phyloP scores from a whole-genome alignment of 2,329 filamentous ascomycete species.

The Trichoderma koningiopsis region DNA sequence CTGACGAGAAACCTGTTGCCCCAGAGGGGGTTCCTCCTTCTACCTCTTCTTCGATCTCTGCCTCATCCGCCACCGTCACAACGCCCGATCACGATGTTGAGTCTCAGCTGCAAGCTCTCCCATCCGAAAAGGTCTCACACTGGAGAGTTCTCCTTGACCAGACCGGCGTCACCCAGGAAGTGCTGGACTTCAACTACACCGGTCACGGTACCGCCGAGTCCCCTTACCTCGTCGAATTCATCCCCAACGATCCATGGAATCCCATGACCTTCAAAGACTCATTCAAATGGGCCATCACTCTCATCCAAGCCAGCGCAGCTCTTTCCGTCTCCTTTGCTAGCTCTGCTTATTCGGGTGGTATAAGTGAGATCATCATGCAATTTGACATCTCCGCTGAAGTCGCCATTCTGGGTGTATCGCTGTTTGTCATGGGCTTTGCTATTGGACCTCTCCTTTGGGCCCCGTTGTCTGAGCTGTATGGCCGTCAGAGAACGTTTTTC shows the following conservation, averaged over 20 bases:
- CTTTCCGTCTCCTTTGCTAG: conserved; percentile 71
- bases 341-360: conserved; percentile 65
- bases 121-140: conserved; percentile 43
- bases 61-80: conserved; percentile 34
- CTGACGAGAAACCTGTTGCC: conserved; percentile 13
- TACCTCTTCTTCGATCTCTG: conserved; percentile 29
- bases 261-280: conserved; percentile 59
- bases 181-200: conserved; percentile 57
- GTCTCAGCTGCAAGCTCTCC: conserved; percentile 39
- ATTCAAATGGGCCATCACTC: conserved; percentile 68
- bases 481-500: conserved; percentile 61
- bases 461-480: conserved; percentile 65
- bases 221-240: conserved; percentile 69
- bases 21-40: conserved; percentile 7
- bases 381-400: conserved; percentile 57
- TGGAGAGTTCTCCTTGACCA: conserved; percentile 60
- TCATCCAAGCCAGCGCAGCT: conserved; percentile 65
- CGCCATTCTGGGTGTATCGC: conserved; percentile 62
- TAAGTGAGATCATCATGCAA: conserved; percentile 54
- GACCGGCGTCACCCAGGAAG: conserved; percentile 57
- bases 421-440: conserved; percentile 65
- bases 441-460: conserved; percentile 68
- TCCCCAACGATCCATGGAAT: conserved; percentile 67
- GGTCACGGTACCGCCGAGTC: conserved; percentile 67
- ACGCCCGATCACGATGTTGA: conserved; percentile 47